Evolutionary conservation across 1,284 basidiomycete species (phyloP), one percentile per base, ranked within the genome.

Genomic region (Chondrostereum purpureum): DNA sequence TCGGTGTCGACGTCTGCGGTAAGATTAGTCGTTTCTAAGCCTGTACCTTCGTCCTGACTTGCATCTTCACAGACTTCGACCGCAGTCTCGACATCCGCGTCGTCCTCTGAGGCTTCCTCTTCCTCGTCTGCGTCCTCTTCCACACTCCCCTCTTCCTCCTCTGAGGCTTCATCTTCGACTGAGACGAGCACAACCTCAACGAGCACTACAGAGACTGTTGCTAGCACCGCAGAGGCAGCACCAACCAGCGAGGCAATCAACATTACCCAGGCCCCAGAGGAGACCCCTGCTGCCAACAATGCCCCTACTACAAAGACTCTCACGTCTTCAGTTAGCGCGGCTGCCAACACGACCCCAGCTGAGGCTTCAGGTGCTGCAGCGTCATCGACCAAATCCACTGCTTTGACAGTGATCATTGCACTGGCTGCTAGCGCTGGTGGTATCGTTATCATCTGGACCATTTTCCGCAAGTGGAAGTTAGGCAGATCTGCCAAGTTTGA

Each of bases 381-480:
- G 43, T 64, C 73, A 38, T 50, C 58, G 39, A 75, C 72, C 55
- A 71, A 73, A 39, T 78, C 83, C 31, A 71, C 80, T 51, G 81
- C 80, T 17, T 79, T 85, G 4, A 89, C 85, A 18, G 70, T 80
- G 40, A 69, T 93, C 55, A 82, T 89, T 53, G 78, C 80, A 35
- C 69, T 88, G 41, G 87, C 79, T 6, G 72, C 80, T 4, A 78
- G 75, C 37, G 59, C 91, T 37, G 90, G 80, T 52, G 80, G 75
- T 33, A 63, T 81, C 24, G 73, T 74, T 43, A 77, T 90, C 52
- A 72, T 83, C 52, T 93, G 87, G 87, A 21, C 89, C 27, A 69
- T 89, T 56, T 88, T 92, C 73, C 83, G 91, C 68, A 92, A 92
- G 66, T 91, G 86, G 86, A 92, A 92, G 70, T 79, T 92, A 57